Evolutionary conservation across 2,329 filamentous ascomycete genomes (phyloP), one percentile per base, ranked within the genome.

Genomic region (Graphilbum sp.): DNA sequence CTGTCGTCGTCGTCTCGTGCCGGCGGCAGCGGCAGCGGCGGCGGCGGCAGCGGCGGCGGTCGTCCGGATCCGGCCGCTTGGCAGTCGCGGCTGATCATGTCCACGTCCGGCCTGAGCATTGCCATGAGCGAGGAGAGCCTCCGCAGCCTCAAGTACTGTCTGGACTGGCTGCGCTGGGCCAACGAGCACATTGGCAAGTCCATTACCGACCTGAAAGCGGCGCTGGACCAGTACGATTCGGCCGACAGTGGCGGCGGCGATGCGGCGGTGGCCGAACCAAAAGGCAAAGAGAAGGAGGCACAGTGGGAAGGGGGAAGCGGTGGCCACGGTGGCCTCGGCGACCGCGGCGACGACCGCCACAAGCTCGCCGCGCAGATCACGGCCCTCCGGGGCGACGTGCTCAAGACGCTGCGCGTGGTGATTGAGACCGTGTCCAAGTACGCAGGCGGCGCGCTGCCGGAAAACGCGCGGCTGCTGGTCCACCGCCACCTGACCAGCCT

Each of bases 41-140:
- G 45, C 46, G 27, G 13, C 23, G 20, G 25, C 25, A 32, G 21
- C 36, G 19, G 16, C n/a, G 23, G 19, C 36, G 21, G 6, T 11
- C 5, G 6, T 11, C 7, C 7, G 8, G 5, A 29, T 29, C 6
- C 11, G 27, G 8, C 27, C 27, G 21, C 21, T 11, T 92, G 86
- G 85, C 83, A 82, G 43, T 83, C 81, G 11, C 76, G 86, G 13
- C 64, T 95, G 16, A 81, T 94, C 47, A 82, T 93, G 54, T 87
- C 84, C 5, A 95, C 88, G 0, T 93, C 86, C 1, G 88, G 86
- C 0, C 68, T 96, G 1, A 86, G 86, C 45, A 79, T 93, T 15
- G 86, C 90, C 1, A 85, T 98, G 69, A 92, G 81, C 50, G 80
- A 92, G 16, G 80, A 90, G 50, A 93, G 84, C 18, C 62, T 95